Conservation (phyloP, 495 filamentous ascomycete species). For the Hypoxylon fragiforme region DNA sequence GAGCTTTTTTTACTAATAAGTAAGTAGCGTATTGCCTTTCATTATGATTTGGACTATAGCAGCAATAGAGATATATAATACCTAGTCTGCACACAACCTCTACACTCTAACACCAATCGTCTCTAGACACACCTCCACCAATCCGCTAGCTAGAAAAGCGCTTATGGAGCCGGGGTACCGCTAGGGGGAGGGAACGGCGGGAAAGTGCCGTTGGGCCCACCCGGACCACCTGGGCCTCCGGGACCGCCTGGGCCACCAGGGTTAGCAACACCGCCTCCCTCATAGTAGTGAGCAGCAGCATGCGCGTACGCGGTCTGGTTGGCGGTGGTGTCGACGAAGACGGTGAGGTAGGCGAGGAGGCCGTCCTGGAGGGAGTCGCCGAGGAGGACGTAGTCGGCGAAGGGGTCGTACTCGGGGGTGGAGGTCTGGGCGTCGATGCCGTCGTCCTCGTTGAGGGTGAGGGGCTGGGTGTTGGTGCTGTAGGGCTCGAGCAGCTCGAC, state of each 20-base stretch:
- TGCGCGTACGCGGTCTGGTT: constrained; percentile 48
- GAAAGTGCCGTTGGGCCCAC: constrained; percentile 4
- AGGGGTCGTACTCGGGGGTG: constrained; percentile 45
- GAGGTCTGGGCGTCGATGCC: constrained; percentile 37
- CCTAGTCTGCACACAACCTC: too few relatives aligned
- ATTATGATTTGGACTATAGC: too few relatives aligned
- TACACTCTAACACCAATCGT: too few relatives aligned
- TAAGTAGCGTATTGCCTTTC: too few relatives aligned
- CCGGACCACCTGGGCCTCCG: constrained; percentile 12
- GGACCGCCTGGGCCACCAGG: constrained; percentile 17
- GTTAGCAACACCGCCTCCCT: constrained; percentile 31
- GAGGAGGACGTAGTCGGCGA: constrained; percentile 47
- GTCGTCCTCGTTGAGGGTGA: constrained; percentile 41
- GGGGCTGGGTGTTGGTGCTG: constrained; percentile 36
- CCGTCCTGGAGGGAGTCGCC: constrained; percentile 52
- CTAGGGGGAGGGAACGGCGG: background rate
- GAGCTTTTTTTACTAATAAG: too few relatives aligned
- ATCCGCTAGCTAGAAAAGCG: too few relatives aligned
- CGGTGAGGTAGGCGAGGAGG: constrained; percentile 43
- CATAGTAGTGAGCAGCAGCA: constrained; percentile 37
- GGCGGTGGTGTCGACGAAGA: constrained; percentile 55
- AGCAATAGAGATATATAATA: too few relatives aligned
- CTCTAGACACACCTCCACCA: too few relatives aligned
- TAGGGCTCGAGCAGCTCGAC: constrained; percentile 44
- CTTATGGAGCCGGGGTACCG: constrained; percentile 6